Evolutionary conservation across 768 basidiomycete genomes (phyloP).

Genomic region (Cantharellus cinnabarinus): DNA sequence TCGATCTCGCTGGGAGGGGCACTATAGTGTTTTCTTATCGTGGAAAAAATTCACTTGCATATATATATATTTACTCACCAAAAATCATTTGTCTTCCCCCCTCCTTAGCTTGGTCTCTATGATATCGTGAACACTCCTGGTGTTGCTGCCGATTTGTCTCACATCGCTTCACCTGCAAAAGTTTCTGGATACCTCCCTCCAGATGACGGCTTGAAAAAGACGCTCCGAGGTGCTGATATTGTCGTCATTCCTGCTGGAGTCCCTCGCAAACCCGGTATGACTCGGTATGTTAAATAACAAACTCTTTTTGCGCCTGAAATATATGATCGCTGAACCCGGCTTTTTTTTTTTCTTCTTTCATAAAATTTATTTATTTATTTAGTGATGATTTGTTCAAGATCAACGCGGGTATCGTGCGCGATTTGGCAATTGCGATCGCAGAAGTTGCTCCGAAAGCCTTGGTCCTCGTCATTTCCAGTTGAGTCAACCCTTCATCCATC

Average conservation of each 20-base stretch:
- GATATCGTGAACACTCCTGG: slow-evolving; percentile 98
- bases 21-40: neutral
- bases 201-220: slow-evolving; percentile 62
- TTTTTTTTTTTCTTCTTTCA: neutral
- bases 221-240: slow-evolving; percentile 66
- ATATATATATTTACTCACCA: too few relatives aligned
- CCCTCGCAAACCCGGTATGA: slow-evolving; percentile 81
- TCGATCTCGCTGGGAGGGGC: neutral
- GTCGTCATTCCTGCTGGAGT: slow-evolving; percentile 95
- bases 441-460: slow-evolving; percentile 70
- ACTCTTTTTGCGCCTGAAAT: neutral
- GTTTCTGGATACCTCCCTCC: slow-evolving; percentile 57
- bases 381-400: slow-evolving; percentile 31
- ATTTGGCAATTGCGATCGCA: slow-evolving; percentile 81
- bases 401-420: slow-evolving; percentile 92
- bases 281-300: neutral
- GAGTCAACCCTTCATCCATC: neutral
- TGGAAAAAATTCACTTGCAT: neutral
- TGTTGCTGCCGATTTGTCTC: slow-evolving; percentile 85
- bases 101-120: slow-evolving; percentile 52
- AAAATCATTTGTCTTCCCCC: neutral
- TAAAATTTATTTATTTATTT: neutral
- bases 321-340: neutral
- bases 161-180: slow-evolving; percentile 77
- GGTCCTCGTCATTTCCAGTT: slow-evolving; percentile 80